Base-by-base conservation (phyloP, 2,329 filamentous ascomycete genomes). In the Claviceps humidiphila region DNA sequence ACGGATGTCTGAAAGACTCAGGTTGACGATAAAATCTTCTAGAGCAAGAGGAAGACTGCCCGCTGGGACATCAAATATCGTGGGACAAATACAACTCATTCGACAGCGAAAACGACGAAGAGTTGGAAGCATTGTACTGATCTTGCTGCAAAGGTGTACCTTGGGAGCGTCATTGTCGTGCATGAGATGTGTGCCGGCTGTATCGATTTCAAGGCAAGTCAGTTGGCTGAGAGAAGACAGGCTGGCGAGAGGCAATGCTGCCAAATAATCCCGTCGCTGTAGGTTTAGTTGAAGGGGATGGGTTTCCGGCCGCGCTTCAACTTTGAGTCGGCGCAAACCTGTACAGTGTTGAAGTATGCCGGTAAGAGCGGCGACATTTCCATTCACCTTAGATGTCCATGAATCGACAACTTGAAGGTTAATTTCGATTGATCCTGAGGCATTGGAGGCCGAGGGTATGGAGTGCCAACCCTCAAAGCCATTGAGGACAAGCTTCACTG, bases 71-170 rank as follows among this genome's bases (percentile, higher is more conserved):
- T 51, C 40, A 3, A 54, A 53, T 30, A 55, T 45, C 3, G 4
- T 11, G 37, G 51, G 53, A 55, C 53, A 55, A 22, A 51, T 51
- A 14, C 20, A 45, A 40, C 44, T 55, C 38, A 49, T 55, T 13
- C 53, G 50, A 34, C 53, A 54, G 50, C 50, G 53, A 45, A 54
- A 39, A 34, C 50, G 50, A 34, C 53, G 50, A 44, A 54, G 53
- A 38, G 41, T 52, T 17, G 47, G 41, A 44, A 52, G 50, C 42
- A 52, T 52, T 14, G 26, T 50, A 38, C 20, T 42, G n/a, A 54
- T 54, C 3, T 47, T 43, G 24, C 17, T 8, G 47, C 53, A 54
- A 52, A 52, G 41, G 16, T 54, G 53, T 14, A 50, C n/a, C 26
- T 17, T 38, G 30, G 51, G 13, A 20, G 51, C n/a, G 43, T 45